Base-by-base conservation (phyloP, 2,329 filamentous ascomycete genomes). In the Aspergillus quadricinctus region DNA sequence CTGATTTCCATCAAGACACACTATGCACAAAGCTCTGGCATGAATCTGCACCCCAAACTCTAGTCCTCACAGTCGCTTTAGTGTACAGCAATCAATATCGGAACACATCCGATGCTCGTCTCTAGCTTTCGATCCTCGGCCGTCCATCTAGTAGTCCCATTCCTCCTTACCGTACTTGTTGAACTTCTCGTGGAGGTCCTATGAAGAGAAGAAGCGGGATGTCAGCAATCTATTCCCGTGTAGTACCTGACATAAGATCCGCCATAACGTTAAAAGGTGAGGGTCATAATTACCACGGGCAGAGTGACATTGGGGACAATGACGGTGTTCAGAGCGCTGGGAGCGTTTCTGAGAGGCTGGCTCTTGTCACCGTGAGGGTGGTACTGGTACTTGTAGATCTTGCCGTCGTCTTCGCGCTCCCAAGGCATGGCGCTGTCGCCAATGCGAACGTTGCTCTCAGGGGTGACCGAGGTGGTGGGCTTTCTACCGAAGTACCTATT, bases 151-250 rank as follows among this genome's bases (percentile, higher is more conserved):
- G 64, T 73, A 74, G 64, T 75, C 72, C 63, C 69, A 97, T 67
- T 91, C 92, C 66, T 97, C 94, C 86, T 97, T 97, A 77, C 94
- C 94, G 86, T 90, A 97, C 84, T 99, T 99, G 89, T 99, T 99
- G 86, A 88, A 97, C 81, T 88, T 89, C 68, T 99, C 94, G 80
- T 99, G 94, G 63, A 97, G 85, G 70, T 88, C 83, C 90, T 95
- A 69, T 56, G 50, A 46, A 43, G 10, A 29, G 14, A 45, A 29
- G 48, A 56, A 45, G 23, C 21, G 19, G 29, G 27, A 21, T 14
- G 59, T 59, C 49, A 62, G 55, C 48, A 51, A 53, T 50, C 17
- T 23, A 25, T 41, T 27, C 37, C 28, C 41, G 25, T 25, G 31
- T 17, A 37, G 5, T 31, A 50, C 48, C 23, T 23, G 19, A 25